Evolutionary conservation across 2,329 filamentous ascomycete species (phyloP).

Genomic region (Ophiostoma pallidulum): DNA sequence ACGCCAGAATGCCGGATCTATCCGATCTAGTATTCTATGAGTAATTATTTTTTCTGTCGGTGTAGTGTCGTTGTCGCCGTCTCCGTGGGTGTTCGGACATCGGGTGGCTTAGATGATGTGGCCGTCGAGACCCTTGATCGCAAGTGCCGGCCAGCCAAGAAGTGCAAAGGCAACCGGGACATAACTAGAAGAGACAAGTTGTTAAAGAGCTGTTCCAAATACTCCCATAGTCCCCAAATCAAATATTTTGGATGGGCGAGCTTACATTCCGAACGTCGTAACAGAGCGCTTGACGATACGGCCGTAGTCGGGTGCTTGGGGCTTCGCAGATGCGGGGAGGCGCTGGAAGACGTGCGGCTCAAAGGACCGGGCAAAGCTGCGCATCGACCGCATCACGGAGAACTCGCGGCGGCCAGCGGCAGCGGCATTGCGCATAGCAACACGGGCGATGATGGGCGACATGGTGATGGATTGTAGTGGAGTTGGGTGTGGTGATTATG

Average conservation of each 20-base stretch:
- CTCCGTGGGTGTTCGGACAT: too few species aligned
- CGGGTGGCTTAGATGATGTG: conserved; percentile 15
- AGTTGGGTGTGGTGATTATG: neutral
- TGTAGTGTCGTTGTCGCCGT: too few species aligned
- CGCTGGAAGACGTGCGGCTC: conserved; percentile 31
- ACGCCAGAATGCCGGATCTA: neutral
- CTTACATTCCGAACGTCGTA: conserved; percentile 28
- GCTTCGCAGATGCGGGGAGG: conserved; percentile 21
- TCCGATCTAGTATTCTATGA: neutral
- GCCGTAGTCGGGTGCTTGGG: conserved; percentile 29
- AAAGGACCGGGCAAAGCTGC: conserved; percentile 27
- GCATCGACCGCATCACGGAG: conserved; percentile 28
- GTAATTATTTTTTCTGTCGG: too few species aligned
- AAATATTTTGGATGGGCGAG: conserved; percentile 7
- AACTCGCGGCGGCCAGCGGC: conserved; percentile 24
- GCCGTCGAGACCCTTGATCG: conserved; percentile 20
- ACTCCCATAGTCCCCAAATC: too few species aligned
- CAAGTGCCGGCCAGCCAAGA: conserved; percentile 30
- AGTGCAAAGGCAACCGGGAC: conserved; percentile 25
- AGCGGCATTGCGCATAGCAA: conserved; percentile 21
- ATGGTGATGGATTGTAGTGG: conserved; percentile 16
- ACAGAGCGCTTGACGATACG: conserved; percentile 25
- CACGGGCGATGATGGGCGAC: conserved; percentile 28
- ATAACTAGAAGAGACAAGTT: conserved; percentile 23
- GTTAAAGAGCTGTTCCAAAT: too few species aligned